Base-by-base conservation (phyloP, 441 rosid species). In the Croton setiger region DNA sequence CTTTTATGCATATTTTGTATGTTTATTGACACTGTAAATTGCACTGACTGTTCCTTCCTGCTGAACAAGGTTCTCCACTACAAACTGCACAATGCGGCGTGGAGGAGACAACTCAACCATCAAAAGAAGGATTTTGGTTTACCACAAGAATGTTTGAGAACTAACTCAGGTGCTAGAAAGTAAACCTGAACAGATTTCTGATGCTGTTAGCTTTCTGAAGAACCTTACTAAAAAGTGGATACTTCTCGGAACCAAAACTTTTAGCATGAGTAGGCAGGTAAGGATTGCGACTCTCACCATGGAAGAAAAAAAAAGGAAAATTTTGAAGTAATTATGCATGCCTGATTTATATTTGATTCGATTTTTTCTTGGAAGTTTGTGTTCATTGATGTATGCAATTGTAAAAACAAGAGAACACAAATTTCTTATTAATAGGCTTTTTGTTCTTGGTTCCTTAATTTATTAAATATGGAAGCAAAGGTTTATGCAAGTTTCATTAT, bases 61-160 rank as follows among this genome's bases (percentile, higher is more conserved):
- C 33, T 68, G 72, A 12, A 41, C 71, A 53, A 88, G 92, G 80
- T 84, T 78, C 81, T 94, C 68, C 96, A 89, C 83, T 84, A 76
- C 76, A 94, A 91, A 83, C 73, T 94, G 75, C 96, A 94, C 68
- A 88, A 90, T 51, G 97, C 90, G 66, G 92, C 89, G 45, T 94
- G 97, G 98, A 85, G 98, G 79, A 80, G 66, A 67, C 79, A 82
- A 70, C 81, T 79, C 20, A 51, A 45, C 31, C 65, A 77, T 65
- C 70, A 14, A 53, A 76, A 75, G 60, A 86, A 84, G 81, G 90
- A 87, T 3, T 87, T 76, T 1, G 96, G 98, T 56, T 61, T 91
- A 63, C 96, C 97, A 21, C 81, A 64, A 74, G 89, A 89, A 80
- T 91, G 98, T 76, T 78, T 88, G 61, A 74, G 69, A 78, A 60